Evolutionary conservation across 2,329 filamentous ascomycete genomes (phyloP).

Genomic region (Arthrinium phaeospermum): DNA sequence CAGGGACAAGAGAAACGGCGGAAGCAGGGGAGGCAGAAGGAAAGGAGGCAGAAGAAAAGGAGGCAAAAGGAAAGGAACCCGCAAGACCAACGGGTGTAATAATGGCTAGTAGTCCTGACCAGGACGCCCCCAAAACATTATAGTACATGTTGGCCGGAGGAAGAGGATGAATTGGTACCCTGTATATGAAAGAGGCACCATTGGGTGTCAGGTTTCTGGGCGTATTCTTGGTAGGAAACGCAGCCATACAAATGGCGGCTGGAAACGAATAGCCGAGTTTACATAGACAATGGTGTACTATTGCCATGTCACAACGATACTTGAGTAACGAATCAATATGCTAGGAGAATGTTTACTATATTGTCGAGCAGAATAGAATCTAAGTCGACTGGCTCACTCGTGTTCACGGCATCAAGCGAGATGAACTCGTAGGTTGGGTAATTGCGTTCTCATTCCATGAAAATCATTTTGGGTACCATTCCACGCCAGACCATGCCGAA

Average conservation of each 20-base stretch:
- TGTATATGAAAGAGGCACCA: neutral
- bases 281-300: neutral
- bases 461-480: conserved; percentile 50
- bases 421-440: conserved; percentile 29
- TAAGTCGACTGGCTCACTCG: neutral
- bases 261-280: neutral
- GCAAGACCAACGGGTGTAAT: neutral
- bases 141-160: too few relatives aligned
- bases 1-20: neutral
- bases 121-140: neutral
- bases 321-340: neutral
- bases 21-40: too few relatives aligned
- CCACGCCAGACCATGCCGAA: conserved; percentile 52
- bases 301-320: neutral
- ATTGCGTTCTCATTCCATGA: conserved; percentile 41
- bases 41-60: neutral
- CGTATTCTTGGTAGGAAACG: neutral
- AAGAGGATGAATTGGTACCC: neutral
- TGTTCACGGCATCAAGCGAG: neutral
- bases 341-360: neutral
- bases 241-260: neutral
- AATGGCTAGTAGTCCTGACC: neutral
- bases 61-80: neutral
- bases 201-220: neutral
- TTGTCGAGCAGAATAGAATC: neutral